phyloP scores from a whole-genome alignment of 2,329 filamentous ascomycete species.

The Claviceps sorghi region DNA sequence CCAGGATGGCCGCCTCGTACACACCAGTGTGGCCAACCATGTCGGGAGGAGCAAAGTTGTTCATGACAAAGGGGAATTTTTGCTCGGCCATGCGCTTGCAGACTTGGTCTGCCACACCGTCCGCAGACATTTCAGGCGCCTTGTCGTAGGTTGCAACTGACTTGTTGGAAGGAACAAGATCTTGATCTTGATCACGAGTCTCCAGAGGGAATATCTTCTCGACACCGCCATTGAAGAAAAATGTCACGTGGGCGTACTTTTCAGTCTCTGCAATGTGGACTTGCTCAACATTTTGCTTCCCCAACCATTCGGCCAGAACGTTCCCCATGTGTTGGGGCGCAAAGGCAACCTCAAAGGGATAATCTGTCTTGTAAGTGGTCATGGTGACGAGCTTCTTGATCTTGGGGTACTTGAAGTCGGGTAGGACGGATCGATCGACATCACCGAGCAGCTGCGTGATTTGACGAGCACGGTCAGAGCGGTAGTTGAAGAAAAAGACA shows the following conservation, averaged over 20 bases:
- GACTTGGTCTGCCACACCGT: constrained; percentile 77
- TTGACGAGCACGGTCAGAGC: constrained; percentile 91
- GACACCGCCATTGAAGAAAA: constrained; percentile 98
- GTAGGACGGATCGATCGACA: constrained; percentile 77
- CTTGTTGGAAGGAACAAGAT: constrained; percentile 77
- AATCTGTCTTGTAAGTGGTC: constrained; percentile 96
- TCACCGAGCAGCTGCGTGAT: constrained; percentile 88
- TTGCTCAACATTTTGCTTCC: constrained; percentile 78
- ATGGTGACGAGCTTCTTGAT: constrained; percentile 78
- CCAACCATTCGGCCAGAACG: constrained; percentile 93
- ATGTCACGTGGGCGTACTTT: constrained; percentile 98
- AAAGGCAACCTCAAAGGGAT: constrained; percentile 84
- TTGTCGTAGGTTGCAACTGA: constrained; percentile 84
- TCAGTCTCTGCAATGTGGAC: constrained; percentile 97
- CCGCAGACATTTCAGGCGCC: constrained; percentile 91
- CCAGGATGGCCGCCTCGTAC: constrained; percentile 84
- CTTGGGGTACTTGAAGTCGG: constrained; percentile 89
- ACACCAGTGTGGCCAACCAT: constrained; percentile 99
- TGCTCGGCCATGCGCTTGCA: constrained; percentile 72
- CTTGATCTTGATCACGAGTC: constrained; percentile 67
- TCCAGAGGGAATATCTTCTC: constrained; percentile 93
- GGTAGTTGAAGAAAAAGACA: constrained; percentile 99
- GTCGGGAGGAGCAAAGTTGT: constrained; percentile 98
- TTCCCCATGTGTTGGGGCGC: constrained; percentile 92
- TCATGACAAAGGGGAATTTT: constrained; percentile 95